phyloP scores from a whole-genome alignment of 345 rosid genomes.

The Theobroma cacao region DNA sequence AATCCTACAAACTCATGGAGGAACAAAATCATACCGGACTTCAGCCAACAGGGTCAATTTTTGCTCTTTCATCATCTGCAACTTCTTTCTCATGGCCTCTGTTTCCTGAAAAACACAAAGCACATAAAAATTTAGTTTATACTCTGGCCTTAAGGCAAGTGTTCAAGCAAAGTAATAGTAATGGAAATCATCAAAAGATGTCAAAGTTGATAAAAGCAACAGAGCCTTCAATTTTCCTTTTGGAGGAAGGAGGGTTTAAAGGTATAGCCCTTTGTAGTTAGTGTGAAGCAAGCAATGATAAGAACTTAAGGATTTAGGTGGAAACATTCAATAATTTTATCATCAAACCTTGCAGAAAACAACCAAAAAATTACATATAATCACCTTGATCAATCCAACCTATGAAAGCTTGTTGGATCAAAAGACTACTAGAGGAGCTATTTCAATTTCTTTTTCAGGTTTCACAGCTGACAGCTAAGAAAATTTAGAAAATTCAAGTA shows the following conservation, averaged over 20 bases:
- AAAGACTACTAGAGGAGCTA: background rate
- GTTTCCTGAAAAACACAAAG: slow-evolving; percentile 54
- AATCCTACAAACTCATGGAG: background rate
- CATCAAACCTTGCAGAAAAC: background rate
- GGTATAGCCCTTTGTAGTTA: background rate
- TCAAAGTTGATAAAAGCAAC: background rate
- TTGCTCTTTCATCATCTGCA: slow-evolving; percentile 59
- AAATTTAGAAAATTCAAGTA: background rate
- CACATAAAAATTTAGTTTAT: background rate
- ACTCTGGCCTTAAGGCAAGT: background rate
- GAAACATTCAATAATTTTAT: background rate
- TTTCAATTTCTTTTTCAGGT: background rate
- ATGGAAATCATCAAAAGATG: background rate
- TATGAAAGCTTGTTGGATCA: background rate
- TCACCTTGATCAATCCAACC: slow-evolving; percentile 2
- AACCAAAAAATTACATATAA: background rate
- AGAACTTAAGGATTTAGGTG: background rate
- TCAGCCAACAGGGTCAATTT: slow-evolving; percentile 51
- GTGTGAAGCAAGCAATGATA: background rate
- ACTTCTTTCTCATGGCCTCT: slow-evolving; percentile 42
- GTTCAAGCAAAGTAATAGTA: background rate
- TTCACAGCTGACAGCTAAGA: background rate
- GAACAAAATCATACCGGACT: slow-evolving; percentile 55
- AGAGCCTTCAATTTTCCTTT: background rate
- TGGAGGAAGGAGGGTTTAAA: background rate